Base-by-base conservation (phyloP, 2,329 filamentous ascomycete species). In the Epichloe scottii region DNA sequence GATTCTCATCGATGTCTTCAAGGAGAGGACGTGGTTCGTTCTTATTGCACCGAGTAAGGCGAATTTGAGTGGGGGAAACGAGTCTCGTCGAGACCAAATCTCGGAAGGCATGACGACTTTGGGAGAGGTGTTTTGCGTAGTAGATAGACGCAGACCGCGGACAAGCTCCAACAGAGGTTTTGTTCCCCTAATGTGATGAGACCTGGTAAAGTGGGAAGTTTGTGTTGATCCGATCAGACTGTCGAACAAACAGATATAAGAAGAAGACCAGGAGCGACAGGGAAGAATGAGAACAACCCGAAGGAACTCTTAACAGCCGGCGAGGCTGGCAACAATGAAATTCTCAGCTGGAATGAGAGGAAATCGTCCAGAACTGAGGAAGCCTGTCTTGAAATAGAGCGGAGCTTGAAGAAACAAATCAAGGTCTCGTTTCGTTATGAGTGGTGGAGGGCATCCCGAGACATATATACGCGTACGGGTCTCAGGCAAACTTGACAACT, bases 1-100 rank as follows among this genome's bases (percentile, higher is more conserved):
- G 77, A 55, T 79, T 72, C 44, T 76, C 70, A 54, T 76, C 72
- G 49, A 75, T 72, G 51, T 74, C 68, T 39, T 76, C 71, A 49
- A 75, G 68, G 19, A 71, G 68, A 21, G 70, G 70, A 21, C 66
- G 64, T 8, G 65, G 66, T 45, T 71, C 66, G 54, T 46, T 51
- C 44, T 53, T 53, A 21, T 54, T 50, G 47, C 51, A 66, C 14
- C 70, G 71, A 44, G 67, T 67, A 26, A 77, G 66, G 43, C 68
- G 70, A 54, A 76, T 64, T 56, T 73, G 72, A n/a, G 73, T 74
- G 2, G 75, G 72, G 75, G 71, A 74, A 74, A 79, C 15, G 74
- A 74, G 57, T 74, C 73, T 55, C 70, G 66, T 51, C 63, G 67
- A 52, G 65, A 64, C 53, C 60, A 59, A 49, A 65, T 59, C 23